phyloP scores from a whole-genome alignment of 805 yeast species.

The Blastobotrys terrestris region DNA sequence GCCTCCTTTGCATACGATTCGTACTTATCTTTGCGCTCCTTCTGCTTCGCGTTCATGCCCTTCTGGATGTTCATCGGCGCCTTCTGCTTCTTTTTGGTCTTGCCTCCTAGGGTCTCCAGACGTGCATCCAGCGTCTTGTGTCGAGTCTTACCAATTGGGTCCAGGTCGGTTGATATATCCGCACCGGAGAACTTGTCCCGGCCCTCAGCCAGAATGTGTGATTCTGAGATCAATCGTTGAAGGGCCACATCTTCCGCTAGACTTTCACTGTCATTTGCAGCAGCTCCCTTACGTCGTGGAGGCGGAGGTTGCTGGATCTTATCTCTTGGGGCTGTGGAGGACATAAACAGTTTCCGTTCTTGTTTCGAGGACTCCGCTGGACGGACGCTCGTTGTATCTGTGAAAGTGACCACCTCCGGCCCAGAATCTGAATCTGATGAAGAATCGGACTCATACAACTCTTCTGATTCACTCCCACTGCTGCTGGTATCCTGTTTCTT shows the following conservation, averaged over 20 bases:
- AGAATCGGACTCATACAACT: not conserved
- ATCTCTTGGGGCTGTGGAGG: conserved; percentile 27
- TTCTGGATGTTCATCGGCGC: conserved; percentile 88
- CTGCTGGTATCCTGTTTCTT: not conserved
- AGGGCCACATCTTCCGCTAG: conserved; percentile 61
- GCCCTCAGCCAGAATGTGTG: conserved; percentile 48
- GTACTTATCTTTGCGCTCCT: conserved; percentile 42
- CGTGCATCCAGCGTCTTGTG: conserved; percentile 33
- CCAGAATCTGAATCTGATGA: not conserved
- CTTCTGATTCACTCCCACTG: not conserved
- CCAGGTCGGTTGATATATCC: conserved; percentile 30
- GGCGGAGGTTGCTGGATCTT: conserved; percentile 7
- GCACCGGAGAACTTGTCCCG: conserved; percentile 26
- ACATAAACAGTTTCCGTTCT: conserved; percentile 27
- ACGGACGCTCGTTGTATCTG: conserved; percentile 21
- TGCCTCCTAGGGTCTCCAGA: conserved; percentile 29
- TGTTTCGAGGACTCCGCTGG: conserved; percentile 15
- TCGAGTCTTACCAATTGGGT: conserved; percentile 34
- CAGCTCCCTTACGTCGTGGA: conserved; percentile 6
- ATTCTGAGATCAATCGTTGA: conserved; percentile 60
- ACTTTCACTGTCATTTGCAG: conserved; percentile 39
- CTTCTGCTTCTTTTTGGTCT: conserved; percentile 47
- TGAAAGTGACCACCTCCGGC: conserved; percentile 27
- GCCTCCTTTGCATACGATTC: conserved; percentile 82
- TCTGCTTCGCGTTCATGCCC: conserved; percentile 64